A percentile compares a stretch with the other conserved stretches of the same genome.
Evolutionary conservation across 78 protist species (phyloP).

Genomic region (Dictyostelium capitatum): DNA sequence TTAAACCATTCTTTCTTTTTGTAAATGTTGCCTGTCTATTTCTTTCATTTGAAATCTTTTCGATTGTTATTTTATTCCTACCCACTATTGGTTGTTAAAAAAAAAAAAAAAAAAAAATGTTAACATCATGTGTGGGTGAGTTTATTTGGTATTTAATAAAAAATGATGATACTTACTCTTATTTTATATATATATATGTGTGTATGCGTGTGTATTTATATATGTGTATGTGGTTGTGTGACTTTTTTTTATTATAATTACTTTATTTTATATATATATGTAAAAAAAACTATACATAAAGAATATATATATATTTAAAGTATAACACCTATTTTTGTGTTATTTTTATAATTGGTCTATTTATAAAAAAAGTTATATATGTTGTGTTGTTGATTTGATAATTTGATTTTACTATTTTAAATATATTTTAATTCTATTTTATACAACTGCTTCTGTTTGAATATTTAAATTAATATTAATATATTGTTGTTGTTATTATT

Average conservation of each 20-base stretch:
- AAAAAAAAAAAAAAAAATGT: no score
- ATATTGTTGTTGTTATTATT: not conserved
- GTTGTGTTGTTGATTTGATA: not conserved
- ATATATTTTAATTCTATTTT: not conserved
- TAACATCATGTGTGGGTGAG: not conserved
- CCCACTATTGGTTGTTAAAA: conserved; percentile 66
- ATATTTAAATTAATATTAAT: not conserved
- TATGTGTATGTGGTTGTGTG: not conserved
- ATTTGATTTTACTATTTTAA: not conserved
- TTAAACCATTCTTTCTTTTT: conserved; percentile 91
- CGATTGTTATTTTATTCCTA: conserved; percentile 85
- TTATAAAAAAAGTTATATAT: no score
- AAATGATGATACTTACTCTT: not conserved
- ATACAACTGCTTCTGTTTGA: not conserved
- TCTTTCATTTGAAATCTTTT: conserved; percentile 85
- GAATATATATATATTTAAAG: no score
- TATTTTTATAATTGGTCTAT: no score
- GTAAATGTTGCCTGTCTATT: conserved; percentile 90
- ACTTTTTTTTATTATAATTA: no score
- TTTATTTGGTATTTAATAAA: no score
- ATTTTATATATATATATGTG: not conserved
- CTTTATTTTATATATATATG: no score
- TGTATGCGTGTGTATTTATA: not conserved
- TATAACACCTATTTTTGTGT: no score
- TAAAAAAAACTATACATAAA: no score